Evolutionary conservation across 2,329 filamentous ascomycete genomes (phyloP).

Genomic region (Aspergillus transmontanensis): DNA sequence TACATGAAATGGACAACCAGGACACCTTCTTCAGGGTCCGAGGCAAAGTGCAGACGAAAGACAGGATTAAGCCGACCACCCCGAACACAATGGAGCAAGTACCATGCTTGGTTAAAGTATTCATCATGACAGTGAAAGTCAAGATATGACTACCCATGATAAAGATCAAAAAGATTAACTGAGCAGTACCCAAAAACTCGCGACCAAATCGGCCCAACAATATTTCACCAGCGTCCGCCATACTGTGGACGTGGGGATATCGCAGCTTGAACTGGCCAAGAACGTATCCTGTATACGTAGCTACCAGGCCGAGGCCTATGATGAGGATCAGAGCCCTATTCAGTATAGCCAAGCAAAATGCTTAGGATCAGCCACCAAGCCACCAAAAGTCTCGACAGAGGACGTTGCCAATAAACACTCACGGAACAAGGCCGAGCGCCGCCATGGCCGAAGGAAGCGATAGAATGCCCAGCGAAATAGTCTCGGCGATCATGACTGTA

Average conservation of each 20-base stretch:
- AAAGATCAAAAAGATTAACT: slow-evolving; percentile 65
- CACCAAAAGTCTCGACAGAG: not conserved
- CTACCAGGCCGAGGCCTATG: slow-evolving; percentile 53
- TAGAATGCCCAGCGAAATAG: slow-evolving; percentile 58
- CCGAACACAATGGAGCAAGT: slow-evolving; percentile 64
- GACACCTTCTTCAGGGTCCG: slow-evolving; percentile 62
- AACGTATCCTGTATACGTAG: slow-evolving; percentile 60
- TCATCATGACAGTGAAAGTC: slow-evolving; percentile 67
- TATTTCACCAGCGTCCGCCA: slow-evolving; percentile 65
- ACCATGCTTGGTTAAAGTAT: slow-evolving; percentile 60
- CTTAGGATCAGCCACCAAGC: not conserved
- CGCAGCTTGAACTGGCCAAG: slow-evolving; percentile 59
- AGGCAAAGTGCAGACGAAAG: slow-evolving; percentile 59
- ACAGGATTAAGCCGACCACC: slow-evolving; percentile 58
- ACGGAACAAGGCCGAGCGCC: slow-evolving; percentile 54
- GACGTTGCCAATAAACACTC: slow-evolving; percentile 17
- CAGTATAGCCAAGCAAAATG: not conserved
- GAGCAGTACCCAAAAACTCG: slow-evolving; percentile 63
- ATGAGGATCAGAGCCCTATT: slow-evolving; percentile 44
- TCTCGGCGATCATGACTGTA: slow-evolving; percentile 58
- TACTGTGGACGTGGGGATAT: slow-evolving; percentile 62
- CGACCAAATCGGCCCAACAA: slow-evolving; percentile 62
- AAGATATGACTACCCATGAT: slow-evolving; percentile 68
- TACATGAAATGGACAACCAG: slow-evolving; percentile 58
- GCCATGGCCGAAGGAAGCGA: slow-evolving; percentile 56